phyloP scores from a whole-genome alignment of 805 yeast genomes.

The Saturnispora hagleri region DNA sequence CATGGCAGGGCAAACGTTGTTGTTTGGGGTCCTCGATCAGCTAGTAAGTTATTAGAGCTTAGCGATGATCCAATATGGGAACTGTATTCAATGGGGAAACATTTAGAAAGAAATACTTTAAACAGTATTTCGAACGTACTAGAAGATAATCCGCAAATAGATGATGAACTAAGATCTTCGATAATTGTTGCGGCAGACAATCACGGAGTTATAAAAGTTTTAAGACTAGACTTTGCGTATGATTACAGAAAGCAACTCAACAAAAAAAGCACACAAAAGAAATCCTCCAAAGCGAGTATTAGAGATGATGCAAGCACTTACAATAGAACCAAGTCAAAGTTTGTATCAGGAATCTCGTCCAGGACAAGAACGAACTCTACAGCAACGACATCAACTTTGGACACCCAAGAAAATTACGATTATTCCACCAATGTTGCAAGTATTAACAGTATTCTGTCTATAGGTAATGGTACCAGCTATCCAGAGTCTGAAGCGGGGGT shows the following conservation, averaged over 20 bases:
- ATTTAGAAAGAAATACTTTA: slow-evolving; percentile 3
- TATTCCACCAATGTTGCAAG: neutral
- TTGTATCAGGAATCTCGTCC: neutral
- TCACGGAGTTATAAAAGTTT: slow-evolving; percentile 62
- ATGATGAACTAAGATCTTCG: slow-evolving; percentile 28
- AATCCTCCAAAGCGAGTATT: neutral
- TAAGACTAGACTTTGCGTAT: slow-evolving; percentile 69
- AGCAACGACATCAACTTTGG: slow-evolving; percentile 1
- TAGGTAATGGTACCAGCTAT: neutral
- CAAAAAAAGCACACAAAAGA: slow-evolving; percentile 6
- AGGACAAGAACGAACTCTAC: slow-evolving; percentile 3
- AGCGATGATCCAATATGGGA: slow-evolving; percentile 62
- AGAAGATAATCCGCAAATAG: slow-evolving; percentile 14
- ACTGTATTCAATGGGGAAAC: slow-evolving; percentile 1
- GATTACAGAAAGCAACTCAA: slow-evolving; percentile 27
- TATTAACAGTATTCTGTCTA: neutral
- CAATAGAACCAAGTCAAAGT: neutral
- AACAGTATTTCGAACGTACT: neutral
- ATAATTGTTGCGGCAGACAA: slow-evolving; percentile 74
- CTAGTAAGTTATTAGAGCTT: slow-evolving; percentile 53
- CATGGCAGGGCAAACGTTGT: slow-evolving; percentile 67
- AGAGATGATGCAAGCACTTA: neutral
- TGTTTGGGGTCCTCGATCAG: slow-evolving; percentile 62
- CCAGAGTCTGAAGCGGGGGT: neutral
- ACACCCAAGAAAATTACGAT: neutral